Base-by-base conservation (phyloP, 2,329 filamentous ascomycete genomes). In the Cordyceps tenuipes region DNA sequence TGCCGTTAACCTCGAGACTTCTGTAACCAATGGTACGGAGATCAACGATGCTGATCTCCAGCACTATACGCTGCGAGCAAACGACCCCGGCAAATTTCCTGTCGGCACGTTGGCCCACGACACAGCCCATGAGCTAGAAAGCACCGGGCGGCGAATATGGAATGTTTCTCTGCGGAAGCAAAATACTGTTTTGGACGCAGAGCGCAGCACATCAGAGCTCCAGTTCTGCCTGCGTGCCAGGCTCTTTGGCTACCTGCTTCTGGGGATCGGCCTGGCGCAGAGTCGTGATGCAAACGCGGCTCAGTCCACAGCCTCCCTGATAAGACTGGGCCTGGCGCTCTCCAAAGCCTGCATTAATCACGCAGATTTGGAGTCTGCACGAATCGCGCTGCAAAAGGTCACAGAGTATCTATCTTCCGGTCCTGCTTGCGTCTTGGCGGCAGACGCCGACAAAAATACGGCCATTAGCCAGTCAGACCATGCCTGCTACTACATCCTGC, bases 271-370 rank as follows among this genome's bases (percentile, higher is more conserved):
- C 9, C 8, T 53, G 19, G 39, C 46, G 6, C 26, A 36, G 17
- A 36, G 56, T 39, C 17, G 34, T 2, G 21, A 54, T 34, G 57
- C 50, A 53, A 53, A 53, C 57, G 19, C 15, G 10, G 21, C 31
- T 8, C 19, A 44, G 17, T 52, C 50, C 2, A 10, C 51, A 10
- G 17, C 84, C 34, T 82, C 88, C 59, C 70, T 90, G 21, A 76
- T 90, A 68, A 86, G 82, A 67, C 73, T 90, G 64, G 86, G 85
- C 12, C 74, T 95, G 60, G 89, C 86, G 65, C 75, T 94, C 48
- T 79, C 83, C 80, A 76, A 68, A 74, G 65, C 67, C 44, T 70
- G 68, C 61, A 66, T 70, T 79, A 82, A 82, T n/a, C 73, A 76
- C 3, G 69, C 73, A 3, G 79, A 89, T 26, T 63, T 84, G 1